Base-by-base conservation (phyloP, 2,329 filamentous ascomycete genomes). In the Neurospora crassa region DNA sequence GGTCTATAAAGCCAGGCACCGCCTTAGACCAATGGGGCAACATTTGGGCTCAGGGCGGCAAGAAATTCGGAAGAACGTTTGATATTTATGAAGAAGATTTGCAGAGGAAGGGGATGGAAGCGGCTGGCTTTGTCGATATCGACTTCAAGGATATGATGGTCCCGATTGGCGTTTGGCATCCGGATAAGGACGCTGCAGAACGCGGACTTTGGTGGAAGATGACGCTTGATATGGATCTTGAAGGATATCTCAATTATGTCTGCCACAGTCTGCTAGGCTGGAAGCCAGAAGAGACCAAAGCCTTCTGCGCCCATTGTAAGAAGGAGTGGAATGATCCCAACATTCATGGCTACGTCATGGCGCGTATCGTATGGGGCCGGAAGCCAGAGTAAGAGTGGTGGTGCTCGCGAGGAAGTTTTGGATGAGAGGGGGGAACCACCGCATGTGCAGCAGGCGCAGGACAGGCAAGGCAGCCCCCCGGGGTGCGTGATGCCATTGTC, bases 1-100 rank as follows among this genome's bases (percentile, higher is more conserved):
- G 73, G 7, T 72, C 75, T 1, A 70, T 77, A 5, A 16, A 24
- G 20, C 71, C 72, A 1, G 72, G 67, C 12, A 72, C 67, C 5
- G 76, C 76, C 68, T 68, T 76, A n/a, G 72, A 68, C 20, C 74
- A 76, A 67, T 77, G 74, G 74, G 74, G 74, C 29, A 74, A 74
- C 76, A 8, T 73, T 73, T n/a, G 18, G 29, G 6, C 7, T 37
- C 34, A 71, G 68, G 72, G 69, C 29, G 72, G 69, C 4, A 59
- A 68, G 2, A 67, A 29, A 37, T 40, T 73, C 8, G 73, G 72
- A 2, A 42, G 69, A 14, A 43, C 70, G 18, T 73, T 74, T 34
- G 67, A 69, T 4, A 29, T 72, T 2, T 7, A 69, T 18, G 40
- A 45, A 2, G 70, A 72, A 10, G 68, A 42, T 5, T 12, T 70